phyloP scores from a whole-genome alignment of 805 yeast species.

The Yamadazyma akitaensis region DNA sequence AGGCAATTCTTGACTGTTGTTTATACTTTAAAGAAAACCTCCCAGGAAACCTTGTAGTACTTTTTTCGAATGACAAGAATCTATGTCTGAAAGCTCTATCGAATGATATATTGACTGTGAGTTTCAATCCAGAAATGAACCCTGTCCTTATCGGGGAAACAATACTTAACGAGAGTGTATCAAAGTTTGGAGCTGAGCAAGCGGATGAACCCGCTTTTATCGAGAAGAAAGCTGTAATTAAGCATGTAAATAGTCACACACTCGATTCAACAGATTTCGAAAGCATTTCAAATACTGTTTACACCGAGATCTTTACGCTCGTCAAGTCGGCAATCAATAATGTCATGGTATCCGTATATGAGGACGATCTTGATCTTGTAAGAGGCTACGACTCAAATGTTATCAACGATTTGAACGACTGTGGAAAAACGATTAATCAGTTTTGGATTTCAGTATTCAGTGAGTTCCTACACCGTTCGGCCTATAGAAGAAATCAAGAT shows the following conservation, averaged over 20 bases:
- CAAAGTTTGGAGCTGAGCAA: slow-evolving; percentile 18
- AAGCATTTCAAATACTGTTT: slow-evolving; percentile 21
- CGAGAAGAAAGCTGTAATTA: background rate
- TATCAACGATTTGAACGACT: slow-evolving; percentile 37
- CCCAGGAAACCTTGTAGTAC: slow-evolving; percentile 43
- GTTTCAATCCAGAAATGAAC: slow-evolving; percentile 44
- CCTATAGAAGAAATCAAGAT: slow-evolving; percentile 2
- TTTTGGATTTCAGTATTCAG: slow-evolving; percentile 57
- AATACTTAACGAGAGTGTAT: slow-evolving; percentile 33
- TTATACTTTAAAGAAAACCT: slow-evolving; percentile 49
- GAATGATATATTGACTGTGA: slow-evolving; percentile 63
- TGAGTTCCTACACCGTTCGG: slow-evolving; percentile 35
- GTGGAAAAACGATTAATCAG: slow-evolving; percentile 40
- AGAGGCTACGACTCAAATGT: slow-evolving; percentile 41
- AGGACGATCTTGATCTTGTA: slow-evolving; percentile 51
- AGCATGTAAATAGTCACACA: background rate
- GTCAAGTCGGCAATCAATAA: slow-evolving; percentile 46
- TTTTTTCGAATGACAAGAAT: slow-evolving; percentile 81
- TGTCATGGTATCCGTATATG: slow-evolving; percentile 54
- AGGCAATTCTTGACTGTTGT: slow-evolving; percentile 84
- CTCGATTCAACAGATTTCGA: background rate
- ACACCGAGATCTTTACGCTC: slow-evolving; percentile 39
- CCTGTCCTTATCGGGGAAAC: slow-evolving; percentile 41
- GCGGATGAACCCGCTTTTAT: slow-evolving; percentile 2
- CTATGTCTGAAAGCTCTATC: slow-evolving; percentile 74